These are phyloP conservation scores for Kwoniella sp. DNA, from an alignment of 768 basidiomycete species.

Conservation along the genomic window DNA sequence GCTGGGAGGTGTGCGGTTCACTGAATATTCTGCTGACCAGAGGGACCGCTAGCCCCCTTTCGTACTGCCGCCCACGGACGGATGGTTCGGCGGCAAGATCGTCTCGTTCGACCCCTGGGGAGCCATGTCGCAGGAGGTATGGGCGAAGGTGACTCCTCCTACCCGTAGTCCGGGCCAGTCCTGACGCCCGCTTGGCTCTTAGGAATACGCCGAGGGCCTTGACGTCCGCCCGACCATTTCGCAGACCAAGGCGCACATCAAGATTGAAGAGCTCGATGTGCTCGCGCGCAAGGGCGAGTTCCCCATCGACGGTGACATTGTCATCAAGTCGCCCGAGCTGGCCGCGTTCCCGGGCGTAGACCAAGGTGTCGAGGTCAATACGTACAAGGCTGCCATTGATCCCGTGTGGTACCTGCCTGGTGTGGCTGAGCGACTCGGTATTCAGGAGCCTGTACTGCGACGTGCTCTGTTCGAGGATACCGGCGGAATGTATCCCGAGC, in stretches of 20 bases:
- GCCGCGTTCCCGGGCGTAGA: conserved; percentile 47
- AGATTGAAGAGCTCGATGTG: conserved; percentile 88
- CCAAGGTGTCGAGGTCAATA: conserved; percentile 78
- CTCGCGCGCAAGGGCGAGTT: conserved; percentile 68
- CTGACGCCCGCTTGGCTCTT: background rate
- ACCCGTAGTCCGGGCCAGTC: background rate
- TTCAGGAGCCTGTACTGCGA: conserved; percentile 77
- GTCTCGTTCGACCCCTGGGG: conserved; percentile 94
- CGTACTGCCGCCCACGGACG: conserved; percentile 65
- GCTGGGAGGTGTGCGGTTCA: conserved; percentile 1
- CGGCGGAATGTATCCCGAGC: conserved; percentile 62
- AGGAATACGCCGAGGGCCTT: conserved; percentile 55
- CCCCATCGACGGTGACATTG: conserved; percentile 73
- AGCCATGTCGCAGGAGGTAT: conserved; percentile 62
- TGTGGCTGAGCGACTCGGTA: conserved; percentile 86
- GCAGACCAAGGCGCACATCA: conserved; percentile 85
- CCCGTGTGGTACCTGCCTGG: conserved; percentile 95
- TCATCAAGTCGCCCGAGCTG: conserved; percentile 58
- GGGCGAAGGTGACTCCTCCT: conserved; percentile 30
- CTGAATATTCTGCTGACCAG: background rate
- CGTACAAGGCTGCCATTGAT: conserved; percentile 92
- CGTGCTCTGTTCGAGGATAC: conserved; percentile 94
- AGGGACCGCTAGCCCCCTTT: conserved; percentile 64
- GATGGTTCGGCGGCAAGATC: conserved; percentile 61
- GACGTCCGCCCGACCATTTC: conserved; percentile 91